Evolutionary conservation across 129 eudicot species (phyloP).

Genomic region (Pittosporum tobira): DNA sequence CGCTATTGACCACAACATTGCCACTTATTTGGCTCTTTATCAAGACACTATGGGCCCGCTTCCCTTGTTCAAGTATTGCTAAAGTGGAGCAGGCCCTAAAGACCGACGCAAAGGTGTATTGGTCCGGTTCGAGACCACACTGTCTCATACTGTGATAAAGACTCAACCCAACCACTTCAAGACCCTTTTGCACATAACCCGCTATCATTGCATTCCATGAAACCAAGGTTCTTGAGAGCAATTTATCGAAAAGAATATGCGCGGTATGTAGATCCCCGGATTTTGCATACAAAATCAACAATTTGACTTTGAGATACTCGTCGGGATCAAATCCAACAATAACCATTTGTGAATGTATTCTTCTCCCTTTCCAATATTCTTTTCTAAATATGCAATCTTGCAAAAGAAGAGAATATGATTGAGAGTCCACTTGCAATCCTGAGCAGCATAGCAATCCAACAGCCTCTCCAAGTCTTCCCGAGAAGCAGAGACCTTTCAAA

Average conservation of each 20-base stretch:
- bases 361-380: slow-evolving; percentile 41
- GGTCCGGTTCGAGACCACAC: slow-evolving; percentile 62
- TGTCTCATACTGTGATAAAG: slow-evolving; percentile 59
- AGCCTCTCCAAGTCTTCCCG: slow-evolving; percentile 75
- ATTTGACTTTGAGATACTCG: slow-evolving; percentile 60
- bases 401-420: slow-evolving; percentile 75
- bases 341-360: slow-evolving; percentile 76
- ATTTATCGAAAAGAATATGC: slow-evolving; percentile 40
- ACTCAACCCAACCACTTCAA: slow-evolving; percentile 55
- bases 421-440: slow-evolving; percentile 36
- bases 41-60: slow-evolving; percentile 59
- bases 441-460: slow-evolving; percentile 53
- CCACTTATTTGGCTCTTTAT: slow-evolving; percentile 47
- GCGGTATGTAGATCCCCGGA: slow-evolving; percentile 68
- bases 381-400: slow-evolving; percentile 85
- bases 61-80: slow-evolving; percentile 79
- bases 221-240: slow-evolving; percentile 42
- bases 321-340: slow-evolving; percentile 56
- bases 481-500: slow-evolving; percentile 56
- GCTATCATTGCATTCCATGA: slow-evolving; percentile 93
- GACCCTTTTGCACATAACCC: slow-evolving; percentile 82
- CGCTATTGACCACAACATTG: slow-evolving; percentile 77
- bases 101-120: slow-evolving; percentile 79
- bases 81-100: slow-evolving; percentile 88
- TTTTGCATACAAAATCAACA: slow-evolving; percentile 80